These are phyloP conservation scores for Aspergillus quadricinctus DNA, from an alignment of 2,329 filamentous ascomycete genomes.

Conservation along the genomic window DNA sequence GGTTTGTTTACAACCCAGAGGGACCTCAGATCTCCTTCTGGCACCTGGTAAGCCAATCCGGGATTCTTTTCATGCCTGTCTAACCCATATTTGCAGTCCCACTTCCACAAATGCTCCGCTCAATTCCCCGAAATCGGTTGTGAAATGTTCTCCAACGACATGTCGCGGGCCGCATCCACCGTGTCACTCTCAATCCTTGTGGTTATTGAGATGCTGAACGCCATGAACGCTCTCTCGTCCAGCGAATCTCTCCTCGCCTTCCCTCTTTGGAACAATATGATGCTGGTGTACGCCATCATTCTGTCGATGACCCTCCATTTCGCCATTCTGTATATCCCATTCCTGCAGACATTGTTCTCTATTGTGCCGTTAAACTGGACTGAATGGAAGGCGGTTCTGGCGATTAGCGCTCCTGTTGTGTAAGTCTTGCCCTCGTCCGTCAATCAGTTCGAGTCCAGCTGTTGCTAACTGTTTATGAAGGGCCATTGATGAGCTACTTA, in stretches of 20 bases:
- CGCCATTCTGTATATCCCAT: conserved; percentile 83
- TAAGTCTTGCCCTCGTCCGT: conserved; percentile 49
- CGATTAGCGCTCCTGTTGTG: conserved; percentile 89
- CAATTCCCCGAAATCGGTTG: conserved; percentile 88
- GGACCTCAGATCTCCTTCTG: conserved; percentile 89
- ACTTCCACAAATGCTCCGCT: conserved; percentile 89
- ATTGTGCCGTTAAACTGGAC: conserved; percentile 79
- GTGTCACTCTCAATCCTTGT: conserved; percentile 87
- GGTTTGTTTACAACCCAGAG: conserved; percentile 92
- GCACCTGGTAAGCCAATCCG: conserved; percentile 58
- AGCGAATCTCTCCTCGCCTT: conserved; percentile 91
- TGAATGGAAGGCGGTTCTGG: conserved; percentile 89
- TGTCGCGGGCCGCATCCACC: conserved; percentile 85
- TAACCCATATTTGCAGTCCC: conserved; percentile 45
- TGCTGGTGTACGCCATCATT: conserved; percentile 89
- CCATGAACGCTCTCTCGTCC: conserved; percentile 94
- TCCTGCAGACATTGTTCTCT: conserved; percentile 83
- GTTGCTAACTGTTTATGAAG: conserved; percentile 40
- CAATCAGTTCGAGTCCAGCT: neutral
- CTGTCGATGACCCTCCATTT: conserved; percentile 96
- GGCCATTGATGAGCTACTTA: conserved; percentile 78
- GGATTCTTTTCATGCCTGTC: conserved; percentile 7
- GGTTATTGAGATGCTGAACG: conserved; percentile 99
- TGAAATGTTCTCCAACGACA: conserved; percentile 81
- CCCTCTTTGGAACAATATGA: conserved; percentile 97